Percentiles rank a stretch among this genome's conserved stretches.
phyloP scores from a whole-genome alignment of 257 asterid genomes.

The Rehmannia glutinosa region DNA sequence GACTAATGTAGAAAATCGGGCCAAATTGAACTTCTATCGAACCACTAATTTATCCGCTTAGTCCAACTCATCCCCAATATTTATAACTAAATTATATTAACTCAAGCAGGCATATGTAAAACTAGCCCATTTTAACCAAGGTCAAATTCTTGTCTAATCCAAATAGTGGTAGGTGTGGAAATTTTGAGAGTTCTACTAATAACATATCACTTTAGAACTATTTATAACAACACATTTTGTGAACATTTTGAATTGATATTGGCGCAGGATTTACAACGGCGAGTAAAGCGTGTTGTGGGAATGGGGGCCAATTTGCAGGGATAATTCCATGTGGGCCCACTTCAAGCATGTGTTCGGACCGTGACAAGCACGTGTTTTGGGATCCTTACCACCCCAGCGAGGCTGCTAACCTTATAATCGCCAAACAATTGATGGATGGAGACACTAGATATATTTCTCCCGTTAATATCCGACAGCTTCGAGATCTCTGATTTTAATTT shows the following conservation, averaged over 20 bases:
- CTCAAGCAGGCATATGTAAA: too few species aligned
- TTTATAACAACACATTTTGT: background rate
- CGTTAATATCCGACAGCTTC: constrained; percentile 62
- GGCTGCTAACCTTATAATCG: constrained; percentile 84
- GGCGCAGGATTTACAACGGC: constrained; percentile 70
- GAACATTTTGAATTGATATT: too few species aligned
- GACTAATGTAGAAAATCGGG: too few species aligned
- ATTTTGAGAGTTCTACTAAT: too few species aligned
- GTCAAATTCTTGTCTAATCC: too few species aligned
- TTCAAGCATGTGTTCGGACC: constrained; percentile 67
- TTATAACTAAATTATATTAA: too few species aligned
- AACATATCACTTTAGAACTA: too few species aligned
- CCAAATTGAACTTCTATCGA: too few species aligned
- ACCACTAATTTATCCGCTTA: too few species aligned
- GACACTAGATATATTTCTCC: constrained; percentile 56
- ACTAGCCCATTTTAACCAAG: too few species aligned
- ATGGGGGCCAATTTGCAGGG: constrained; percentile 85
- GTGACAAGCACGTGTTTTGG: constrained; percentile 82
- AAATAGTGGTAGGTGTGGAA: too few species aligned
- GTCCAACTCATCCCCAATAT: too few species aligned
- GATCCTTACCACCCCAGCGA: constrained; percentile 97
- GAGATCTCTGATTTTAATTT: constrained; percentile 59
- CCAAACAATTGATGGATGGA: constrained; percentile 74
- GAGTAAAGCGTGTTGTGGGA: constrained; percentile 80
- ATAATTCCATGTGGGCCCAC: constrained; percentile 90